These are phyloP conservation scores for Microstegium vimineum DNA, from an alignment of 176 grass and related monocot genomes.

Conservation along the genomic window DNA sequence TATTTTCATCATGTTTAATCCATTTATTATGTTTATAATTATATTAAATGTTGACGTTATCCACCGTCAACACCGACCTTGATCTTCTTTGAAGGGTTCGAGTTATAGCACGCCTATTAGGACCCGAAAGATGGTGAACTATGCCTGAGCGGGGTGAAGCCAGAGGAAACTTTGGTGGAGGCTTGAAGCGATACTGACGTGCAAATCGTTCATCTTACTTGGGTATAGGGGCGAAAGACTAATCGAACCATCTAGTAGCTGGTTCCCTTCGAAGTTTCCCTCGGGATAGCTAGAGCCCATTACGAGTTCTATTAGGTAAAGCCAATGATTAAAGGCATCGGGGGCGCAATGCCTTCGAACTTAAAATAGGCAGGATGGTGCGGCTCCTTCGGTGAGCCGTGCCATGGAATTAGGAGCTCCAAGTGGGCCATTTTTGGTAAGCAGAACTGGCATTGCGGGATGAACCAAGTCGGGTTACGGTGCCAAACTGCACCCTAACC, in stretches of 20 bases:
- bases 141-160: conserved; percentile 63
- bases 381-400: conserved; percentile 44
- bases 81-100: conserved; percentile 73
- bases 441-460: conserved; percentile 69
- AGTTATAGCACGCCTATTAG: conserved; percentile 63
- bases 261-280: conserved; percentile 43
- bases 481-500: no score
- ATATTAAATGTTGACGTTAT: no score
- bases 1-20: no score
- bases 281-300: conserved; percentile 58
- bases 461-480: no score
- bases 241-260: conserved; percentile 54
- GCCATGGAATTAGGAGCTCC: conserved; percentile 52
- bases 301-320: conserved; percentile 52
- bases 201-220: conserved; percentile 27
- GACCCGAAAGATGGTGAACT: conserved; percentile 57
- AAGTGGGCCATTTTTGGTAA: conserved; percentile 75
- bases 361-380: conserved; percentile 76
- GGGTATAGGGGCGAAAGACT: conserved; percentile 41
- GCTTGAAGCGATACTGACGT: conserved; percentile 57
- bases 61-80: no score
- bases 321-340: conserved; percentile 62
- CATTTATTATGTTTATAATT: no score
- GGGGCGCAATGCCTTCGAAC: no score
- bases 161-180: conserved; percentile 68